A percentile compares a stretch with the other conserved stretches of the same genome.
Conservation (phyloP, 2,329 filamentous ascomycete genomes). For the Trichoderma sp. region DNA sequence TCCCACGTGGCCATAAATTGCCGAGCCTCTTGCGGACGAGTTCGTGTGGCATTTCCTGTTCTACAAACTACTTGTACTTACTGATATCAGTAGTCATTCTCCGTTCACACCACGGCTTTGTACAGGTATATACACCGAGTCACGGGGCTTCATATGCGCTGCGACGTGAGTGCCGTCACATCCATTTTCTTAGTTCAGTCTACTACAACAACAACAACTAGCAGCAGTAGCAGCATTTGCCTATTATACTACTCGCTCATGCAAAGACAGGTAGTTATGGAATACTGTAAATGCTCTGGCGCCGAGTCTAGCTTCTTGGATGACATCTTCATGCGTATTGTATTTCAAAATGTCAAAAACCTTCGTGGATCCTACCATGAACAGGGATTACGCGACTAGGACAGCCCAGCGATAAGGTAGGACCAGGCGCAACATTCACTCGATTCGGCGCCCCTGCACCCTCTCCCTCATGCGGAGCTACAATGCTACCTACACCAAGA, state of each 20-base stretch:
- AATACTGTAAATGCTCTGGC: not conserved
- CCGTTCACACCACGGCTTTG: not conserved
- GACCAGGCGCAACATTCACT: constrained; percentile 21
- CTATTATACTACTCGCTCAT: not conserved
- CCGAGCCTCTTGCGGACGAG: not conserved
- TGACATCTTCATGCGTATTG: constrained; percentile 10
- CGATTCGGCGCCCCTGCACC: constrained; percentile 7
- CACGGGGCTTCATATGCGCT: not conserved
- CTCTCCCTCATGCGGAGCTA: not conserved
- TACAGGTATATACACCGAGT: not conserved
- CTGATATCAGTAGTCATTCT: not conserved
- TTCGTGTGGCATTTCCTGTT: not conserved
- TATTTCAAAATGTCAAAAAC: not conserved
- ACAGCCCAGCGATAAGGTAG: not conserved
- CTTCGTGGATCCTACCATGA: not conserved
- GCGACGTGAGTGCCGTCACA: not conserved
- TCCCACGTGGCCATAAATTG: constrained; percentile 14
- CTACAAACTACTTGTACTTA: not conserved
- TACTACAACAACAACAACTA: not conserved
- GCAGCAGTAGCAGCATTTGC: not conserved
- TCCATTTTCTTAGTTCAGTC: not conserved
- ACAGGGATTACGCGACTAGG: not conserved
- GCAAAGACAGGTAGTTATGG: not conserved
- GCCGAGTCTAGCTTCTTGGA: not conserved
- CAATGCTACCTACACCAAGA: not conserved